Evolutionary conservation across 768 basidiomycete species (phyloP), one percentile per base, ranked within the genome.

Genomic region (Kwoniella sp.): DNA sequence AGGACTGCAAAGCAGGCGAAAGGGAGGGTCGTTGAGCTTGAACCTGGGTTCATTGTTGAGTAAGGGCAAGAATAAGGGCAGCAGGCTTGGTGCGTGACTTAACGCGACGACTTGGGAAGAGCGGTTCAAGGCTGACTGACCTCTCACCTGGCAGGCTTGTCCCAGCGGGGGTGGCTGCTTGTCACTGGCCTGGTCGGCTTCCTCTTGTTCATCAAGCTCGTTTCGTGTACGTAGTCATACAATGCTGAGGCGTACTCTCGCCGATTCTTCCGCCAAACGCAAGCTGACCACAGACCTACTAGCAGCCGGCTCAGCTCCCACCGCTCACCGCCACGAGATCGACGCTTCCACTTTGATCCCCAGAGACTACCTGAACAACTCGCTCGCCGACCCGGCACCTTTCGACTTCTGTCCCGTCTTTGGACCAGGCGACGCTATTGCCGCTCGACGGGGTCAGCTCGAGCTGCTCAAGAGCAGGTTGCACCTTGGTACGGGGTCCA

Each of bases 341-440:
- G 64, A 65, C 19, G 14, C 62, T 22, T 51, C 61, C 17, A 38
- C 31, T 33, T 64, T 78, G 34, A 64, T 73, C 15, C 74, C 90
- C 0, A 84, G 86, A 65, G 89, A 92, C 72, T 93, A 93, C 71
- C 78, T 95, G 52, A 90, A 92, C 71, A 75, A 78, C 37, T 75
- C 74, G 5, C 40, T 60, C 11, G 73, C 80, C 43, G 76, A 81
- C 45, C 75, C 75, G 5, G 71, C 75, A 50, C 92, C 93, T 0
- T 99, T 99, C 73, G 77, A 79, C 1, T 99, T 98, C 73, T 99
- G 93, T 71, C 93, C 93, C 0, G 79, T 83, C 1, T 88, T 86
- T 68, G 88, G 89, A 1, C 84, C 85, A 2, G 83, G 83, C 1
- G 93, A 98, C 73, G 79, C 80, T 29, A 78, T 96, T 38, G 88